These are phyloP conservation scores for Chlamydomonas sphaeroides DNA, from an alignment of 139 green algal species.

Conservation along the genomic window DNA sequence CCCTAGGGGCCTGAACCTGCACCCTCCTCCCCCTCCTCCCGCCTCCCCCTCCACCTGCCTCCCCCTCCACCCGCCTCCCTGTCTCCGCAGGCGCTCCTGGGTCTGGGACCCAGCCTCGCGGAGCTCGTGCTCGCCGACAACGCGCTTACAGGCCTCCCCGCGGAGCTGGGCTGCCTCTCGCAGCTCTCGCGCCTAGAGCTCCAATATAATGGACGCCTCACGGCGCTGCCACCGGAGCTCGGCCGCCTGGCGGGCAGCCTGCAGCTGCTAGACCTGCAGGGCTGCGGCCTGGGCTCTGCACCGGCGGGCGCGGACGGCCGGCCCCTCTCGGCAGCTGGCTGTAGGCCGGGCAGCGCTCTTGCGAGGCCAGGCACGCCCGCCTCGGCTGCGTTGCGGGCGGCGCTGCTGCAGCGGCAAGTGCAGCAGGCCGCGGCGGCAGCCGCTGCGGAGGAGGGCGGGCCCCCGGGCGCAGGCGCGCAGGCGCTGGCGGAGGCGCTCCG, in stretches of 20 bases:
- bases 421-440: background rate
- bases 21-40: no score
- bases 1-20: no score
- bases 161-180: background rate
- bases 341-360: no score
- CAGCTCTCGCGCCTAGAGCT: conserved; percentile 19
- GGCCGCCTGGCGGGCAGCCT: background rate
- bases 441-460: background rate
- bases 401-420: background rate
- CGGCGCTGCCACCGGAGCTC: background rate
- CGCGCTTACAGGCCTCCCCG: background rate
- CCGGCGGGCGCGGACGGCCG: no score
- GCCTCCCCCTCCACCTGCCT: background rate
- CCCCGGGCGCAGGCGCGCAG: background rate
- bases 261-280: conserved; percentile 2
- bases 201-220: background rate
- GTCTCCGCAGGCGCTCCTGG: background rate
- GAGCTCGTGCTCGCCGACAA: conserved; percentile 29
- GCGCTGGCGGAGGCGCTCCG: background rate
- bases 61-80: background rate
- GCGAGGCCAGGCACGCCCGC: no score
- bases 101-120: background rate
- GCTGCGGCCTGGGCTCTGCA: background rate
- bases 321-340: no score
- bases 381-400: no score